Percentiles rank a stretch among this genome's conserved stretches.
Evolutionary conservation across 2,329 filamentous ascomycete genomes (phyloP).

Genomic region (Colletotrichum liriopes): DNA sequence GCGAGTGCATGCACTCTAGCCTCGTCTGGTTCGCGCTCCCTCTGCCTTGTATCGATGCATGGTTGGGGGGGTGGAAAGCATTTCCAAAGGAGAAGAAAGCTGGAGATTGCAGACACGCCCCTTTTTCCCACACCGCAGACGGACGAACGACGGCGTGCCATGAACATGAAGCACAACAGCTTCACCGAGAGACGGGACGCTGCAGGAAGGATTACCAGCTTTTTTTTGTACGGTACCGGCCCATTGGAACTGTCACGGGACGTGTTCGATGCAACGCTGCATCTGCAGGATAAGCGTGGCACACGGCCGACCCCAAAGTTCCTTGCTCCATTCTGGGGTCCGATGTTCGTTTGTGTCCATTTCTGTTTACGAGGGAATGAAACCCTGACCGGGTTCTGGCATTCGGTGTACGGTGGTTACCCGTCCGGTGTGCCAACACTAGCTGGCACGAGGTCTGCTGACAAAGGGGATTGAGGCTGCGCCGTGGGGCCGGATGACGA

Average conservation of each 20-base stretch:
- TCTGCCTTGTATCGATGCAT: background rate
- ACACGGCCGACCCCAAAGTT: background rate
- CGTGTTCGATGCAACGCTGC: constrained; percentile 37
- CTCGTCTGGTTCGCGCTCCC: background rate
- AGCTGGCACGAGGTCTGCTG: background rate
- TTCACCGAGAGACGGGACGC: background rate
- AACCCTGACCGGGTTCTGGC: constrained; percentile 31
- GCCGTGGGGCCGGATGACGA: constrained; percentile 28
- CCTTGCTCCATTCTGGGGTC: background rate
- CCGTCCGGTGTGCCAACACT: constrained; percentile 20
- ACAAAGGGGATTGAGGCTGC: constrained; percentile 8
- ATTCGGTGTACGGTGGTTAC: constrained; percentile 19
- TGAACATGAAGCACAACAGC: background rate
- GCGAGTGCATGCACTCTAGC: constrained; percentile 32
- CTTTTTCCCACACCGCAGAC: background rate
- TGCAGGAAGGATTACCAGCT: background rate
- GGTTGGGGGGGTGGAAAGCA: background rate
- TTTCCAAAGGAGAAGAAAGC: constrained; percentile 7
- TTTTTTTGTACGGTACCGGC: constrained; percentile 15
- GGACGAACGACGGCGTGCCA: background rate
- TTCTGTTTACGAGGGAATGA: constrained; percentile 19
- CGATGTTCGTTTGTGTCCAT: background rate
- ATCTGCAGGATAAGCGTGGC: constrained; percentile 25
- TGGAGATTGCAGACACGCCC: background rate
- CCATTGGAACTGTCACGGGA: constrained; percentile 38